These are phyloP conservation scores for Beverwykella pulmonaria DNA, from an alignment of 495 filamentous ascomycete genomes.

Conservation along the genomic window DNA sequence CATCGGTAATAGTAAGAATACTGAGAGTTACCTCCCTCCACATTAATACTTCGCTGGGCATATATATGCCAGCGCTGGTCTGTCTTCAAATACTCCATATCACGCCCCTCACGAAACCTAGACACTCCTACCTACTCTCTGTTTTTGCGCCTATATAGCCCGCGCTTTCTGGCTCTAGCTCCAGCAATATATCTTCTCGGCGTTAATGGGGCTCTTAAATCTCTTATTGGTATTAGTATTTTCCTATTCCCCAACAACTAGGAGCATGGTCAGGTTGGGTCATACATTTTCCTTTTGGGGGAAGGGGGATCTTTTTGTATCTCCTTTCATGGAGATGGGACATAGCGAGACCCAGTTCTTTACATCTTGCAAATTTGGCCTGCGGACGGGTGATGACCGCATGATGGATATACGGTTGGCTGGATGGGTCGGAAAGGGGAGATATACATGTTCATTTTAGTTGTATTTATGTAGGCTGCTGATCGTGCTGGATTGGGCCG, in stretches of 20 bases:
- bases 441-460: too few relatives aligned
- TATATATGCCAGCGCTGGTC: not conserved
- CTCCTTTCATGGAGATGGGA: too few relatives aligned
- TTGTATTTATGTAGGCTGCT: too few relatives aligned
- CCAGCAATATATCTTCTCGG: not conserved
- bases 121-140: not conserved
- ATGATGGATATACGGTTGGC: too few relatives aligned
- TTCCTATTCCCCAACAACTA: not conserved
- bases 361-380: too few relatives aligned
- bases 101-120: slow-evolving; percentile 7
- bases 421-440: too few relatives aligned
- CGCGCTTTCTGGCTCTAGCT: slow-evolving; percentile 6
- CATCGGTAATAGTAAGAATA: slow-evolving; percentile 25
- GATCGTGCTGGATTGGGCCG: too few relatives aligned
- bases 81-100: not conserved
- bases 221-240: not conserved
- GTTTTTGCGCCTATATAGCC: not conserved
- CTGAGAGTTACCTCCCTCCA: not conserved
- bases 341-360: too few relatives aligned
- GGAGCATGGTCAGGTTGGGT: not conserved
- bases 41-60: not conserved
- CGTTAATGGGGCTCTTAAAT: not conserved
- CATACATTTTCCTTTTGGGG: not conserved
- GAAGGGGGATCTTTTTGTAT: too few relatives aligned
- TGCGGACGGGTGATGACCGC: too few relatives aligned